Evolutionary conservation across 75 land plant genomes (phyloP), one percentile per base, ranked within the genome.

Genomic region (Larix kaempferi): DNA sequence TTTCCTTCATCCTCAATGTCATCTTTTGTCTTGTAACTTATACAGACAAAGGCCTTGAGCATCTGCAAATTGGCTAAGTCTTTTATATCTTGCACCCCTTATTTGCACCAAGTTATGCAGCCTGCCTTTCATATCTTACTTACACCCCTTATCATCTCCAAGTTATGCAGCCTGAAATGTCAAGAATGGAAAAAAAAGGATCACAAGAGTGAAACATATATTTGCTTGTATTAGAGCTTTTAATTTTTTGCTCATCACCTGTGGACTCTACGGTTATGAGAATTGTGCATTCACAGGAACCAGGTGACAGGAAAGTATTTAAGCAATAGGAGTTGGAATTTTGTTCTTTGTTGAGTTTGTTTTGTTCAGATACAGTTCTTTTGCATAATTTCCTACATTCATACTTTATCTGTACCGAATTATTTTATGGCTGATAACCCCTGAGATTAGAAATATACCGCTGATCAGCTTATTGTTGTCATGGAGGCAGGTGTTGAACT

Each of bases 401-500:
- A 49, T 49, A 49, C 11, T 49, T 49, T 2, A 49, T 49, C 8
- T 10, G 14, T 1, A 21, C 49, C 39, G 23, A 39, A 69, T n/a
- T 39, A 41, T 41, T 69, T 69, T 22, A 39, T 69, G 44, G 49
- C 13, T 69, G 21, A 69, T 76, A 61, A 29, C 59, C 49, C 76
- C 76, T 76, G 44, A 79, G 64, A 23, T 57, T 56, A 49, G 55
- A 33, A 26, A 71, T 35, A 26, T 22, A 73, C 39, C 11, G n/a
- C 56, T 78, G 55, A 76, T 21, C 41, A 29, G 63, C 16, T 59
- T 23, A 25, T 58, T 61, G 83, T 52, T 79, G 79, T 37, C 33
- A 33, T 8, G 12, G 23, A 27, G 22, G 37, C 84, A 95, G 98
- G 98, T 95, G 19, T 65, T 95, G 57, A 93, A 92, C 80, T 94